Percentiles rank a stretch among this genome's conserved stretches.
Conservation (phyloP, 257 asterid species). For the Henckelia pumila region DNA sequence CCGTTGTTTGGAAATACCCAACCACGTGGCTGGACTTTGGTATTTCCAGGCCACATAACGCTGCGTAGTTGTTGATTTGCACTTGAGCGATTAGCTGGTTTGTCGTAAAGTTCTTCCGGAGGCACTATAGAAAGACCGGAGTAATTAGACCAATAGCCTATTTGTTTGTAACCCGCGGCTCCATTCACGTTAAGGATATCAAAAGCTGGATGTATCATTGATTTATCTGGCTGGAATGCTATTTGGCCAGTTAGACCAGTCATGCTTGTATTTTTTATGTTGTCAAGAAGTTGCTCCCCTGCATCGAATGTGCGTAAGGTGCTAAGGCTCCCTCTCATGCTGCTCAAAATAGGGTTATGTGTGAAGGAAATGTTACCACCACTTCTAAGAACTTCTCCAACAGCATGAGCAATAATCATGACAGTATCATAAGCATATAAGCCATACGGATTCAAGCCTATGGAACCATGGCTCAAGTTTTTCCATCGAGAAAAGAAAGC, state of each 20-base stretch:
- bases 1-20: slow-evolving; percentile 78
- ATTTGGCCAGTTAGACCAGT: slow-evolving; percentile 28
- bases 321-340: background rate
- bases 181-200: slow-evolving; percentile 31
- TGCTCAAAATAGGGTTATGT: slow-evolving; percentile 20
- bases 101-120: slow-evolving; percentile 23
- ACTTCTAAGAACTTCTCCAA: slow-evolving; percentile 14
- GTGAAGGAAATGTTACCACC: slow-evolving; percentile 31
- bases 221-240: slow-evolving; percentile 21
- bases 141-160: slow-evolving; percentile 40
- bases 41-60: slow-evolving; percentile 74
- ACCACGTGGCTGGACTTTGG: slow-evolving; percentile 64
- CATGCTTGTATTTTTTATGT: slow-evolving; percentile 11
- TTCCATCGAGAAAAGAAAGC: slow-evolving; percentile 30
- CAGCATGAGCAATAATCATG: slow-evolving; percentile 29
- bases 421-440: slow-evolving; percentile 40
- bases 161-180: slow-evolving; percentile 14
- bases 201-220: slow-evolving; percentile 22
- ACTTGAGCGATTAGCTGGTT: slow-evolving; percentile 25
- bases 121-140: slow-evolving; percentile 22
- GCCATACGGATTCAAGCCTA: slow-evolving; percentile 27
- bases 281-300: slow-evolving; percentile 23
- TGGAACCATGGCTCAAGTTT: slow-evolving; percentile 15
- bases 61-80: slow-evolving; percentile 43
- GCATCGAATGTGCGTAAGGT: slow-evolving; percentile 26